These are phyloP conservation scores for Neostapfia colusana DNA, from an alignment of 176 grass and related monocot genomes.

Conservation along the genomic window DNA sequence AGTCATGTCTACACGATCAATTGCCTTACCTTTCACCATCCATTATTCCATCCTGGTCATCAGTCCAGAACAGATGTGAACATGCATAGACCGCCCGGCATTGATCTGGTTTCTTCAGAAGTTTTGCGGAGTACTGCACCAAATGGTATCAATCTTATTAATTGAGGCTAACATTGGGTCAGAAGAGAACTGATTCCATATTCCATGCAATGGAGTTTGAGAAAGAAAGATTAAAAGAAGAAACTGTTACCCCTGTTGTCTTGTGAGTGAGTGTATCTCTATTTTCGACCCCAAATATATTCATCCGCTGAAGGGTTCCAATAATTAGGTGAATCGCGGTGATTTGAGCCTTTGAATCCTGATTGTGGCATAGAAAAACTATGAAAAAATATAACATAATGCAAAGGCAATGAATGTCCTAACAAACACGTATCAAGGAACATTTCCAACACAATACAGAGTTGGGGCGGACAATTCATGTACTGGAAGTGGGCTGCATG, in stretches of 20 bases:
- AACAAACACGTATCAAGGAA: not conserved
- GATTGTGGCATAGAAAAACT: slow-evolving; percentile 37
- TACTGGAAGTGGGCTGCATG: not conserved
- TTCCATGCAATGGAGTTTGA: not conserved
- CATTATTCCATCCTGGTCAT: slow-evolving; percentile 86
- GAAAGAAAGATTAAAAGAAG: slow-evolving; percentile 23
- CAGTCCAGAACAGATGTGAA: slow-evolving; percentile 97
- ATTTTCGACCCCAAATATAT: slow-evolving; percentile 95
- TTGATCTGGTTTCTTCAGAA: slow-evolving; percentile 97
- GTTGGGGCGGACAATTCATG: slow-evolving; percentile 2
- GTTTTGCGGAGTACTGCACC: slow-evolving; percentile 95
- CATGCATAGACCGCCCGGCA: slow-evolving; percentile 98
- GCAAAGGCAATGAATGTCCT: slow-evolving; percentile 18
- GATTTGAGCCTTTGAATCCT: slow-evolving; percentile 99
- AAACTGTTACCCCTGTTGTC: slow-evolving; percentile 83
- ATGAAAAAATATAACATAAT: slow-evolving; percentile 8
- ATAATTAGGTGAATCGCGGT: slow-evolving; percentile 99
- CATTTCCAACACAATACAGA: slow-evolving; percentile 10
- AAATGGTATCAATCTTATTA: slow-evolving; percentile 26
- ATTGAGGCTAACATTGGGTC: not conserved
- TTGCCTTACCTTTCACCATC: slow-evolving; percentile 90
- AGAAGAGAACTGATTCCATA: not conserved
- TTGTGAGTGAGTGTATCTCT: slow-evolving; percentile 97
- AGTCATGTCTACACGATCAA: not conserved
- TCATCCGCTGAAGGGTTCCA: slow-evolving; percentile 94